These are phyloP conservation scores for Inga laurina DNA, from an alignment of 306 rosid genomes.

Conservation along the genomic window DNA sequence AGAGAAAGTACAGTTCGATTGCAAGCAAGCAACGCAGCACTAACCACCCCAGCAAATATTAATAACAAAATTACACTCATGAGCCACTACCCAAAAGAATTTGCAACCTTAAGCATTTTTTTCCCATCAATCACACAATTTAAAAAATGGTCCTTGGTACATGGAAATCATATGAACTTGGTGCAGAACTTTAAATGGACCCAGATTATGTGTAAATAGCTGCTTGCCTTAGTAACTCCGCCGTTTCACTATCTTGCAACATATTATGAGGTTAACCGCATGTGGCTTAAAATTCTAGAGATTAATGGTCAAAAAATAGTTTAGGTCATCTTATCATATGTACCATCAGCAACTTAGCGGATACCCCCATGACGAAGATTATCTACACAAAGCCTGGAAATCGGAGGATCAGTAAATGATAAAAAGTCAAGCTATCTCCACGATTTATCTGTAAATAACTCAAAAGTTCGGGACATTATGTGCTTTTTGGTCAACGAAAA, in stretches of 20 bases:
- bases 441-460: not conserved
- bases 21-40: not conserved
- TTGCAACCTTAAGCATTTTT: not conserved
- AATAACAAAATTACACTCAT: not conserved
- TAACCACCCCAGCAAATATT: not conserved
- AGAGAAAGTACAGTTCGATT: not conserved
- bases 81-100: no score
- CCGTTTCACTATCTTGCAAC: not conserved
- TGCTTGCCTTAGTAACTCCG: not conserved
- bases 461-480: not conserved
- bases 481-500: not conserved
- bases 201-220: not conserved
- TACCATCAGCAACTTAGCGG: not conserved
- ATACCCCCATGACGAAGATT: not conserved
- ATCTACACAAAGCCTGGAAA: not conserved
- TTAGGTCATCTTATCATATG: not conserved
- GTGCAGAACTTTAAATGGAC: not conserved
- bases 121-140: not conserved
- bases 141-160: not conserved
- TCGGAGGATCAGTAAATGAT: not conserved
- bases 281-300: not conserved
- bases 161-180: not conserved
- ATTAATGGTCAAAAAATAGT: not conserved
- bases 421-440: not conserved
- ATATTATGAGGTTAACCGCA: not conserved